phyloP scores from a whole-genome alignment of 768 basidiomycete genomes.

The Xanthoconium stramineum region DNA sequence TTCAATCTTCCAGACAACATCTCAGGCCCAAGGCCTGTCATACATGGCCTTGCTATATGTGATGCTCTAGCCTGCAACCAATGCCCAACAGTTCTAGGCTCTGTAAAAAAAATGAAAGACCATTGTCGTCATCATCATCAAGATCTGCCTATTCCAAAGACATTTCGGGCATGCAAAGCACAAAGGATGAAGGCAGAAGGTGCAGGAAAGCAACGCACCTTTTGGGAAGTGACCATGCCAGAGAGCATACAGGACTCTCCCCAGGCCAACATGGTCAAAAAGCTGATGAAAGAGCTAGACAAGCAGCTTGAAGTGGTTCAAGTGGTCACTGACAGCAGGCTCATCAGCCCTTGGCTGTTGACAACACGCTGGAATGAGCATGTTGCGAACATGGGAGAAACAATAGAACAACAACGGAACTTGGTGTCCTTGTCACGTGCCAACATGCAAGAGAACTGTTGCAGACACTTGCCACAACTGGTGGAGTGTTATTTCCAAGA shows the following conservation, averaged over 20 bases:
- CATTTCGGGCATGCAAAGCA: neutral
- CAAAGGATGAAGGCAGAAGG: neutral
- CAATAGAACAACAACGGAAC: rapidly evolving
- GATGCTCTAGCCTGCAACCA: neutral
- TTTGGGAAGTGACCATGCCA: neutral
- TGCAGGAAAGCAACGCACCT: neutral
- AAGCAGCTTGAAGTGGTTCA: neutral
- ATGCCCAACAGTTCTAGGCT: neutral
- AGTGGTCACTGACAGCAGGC: neutral
- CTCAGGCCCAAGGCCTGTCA: neutral
- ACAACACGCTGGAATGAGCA: neutral
- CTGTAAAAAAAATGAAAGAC: neutral
- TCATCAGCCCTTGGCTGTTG: neutral
- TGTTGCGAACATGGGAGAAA: rapidly evolving
- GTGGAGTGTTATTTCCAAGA: neutral
- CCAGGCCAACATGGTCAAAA: neutral
- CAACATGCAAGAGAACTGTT: neutral
- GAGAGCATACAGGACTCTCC: neutral
- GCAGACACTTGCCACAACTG: rapidly evolving
- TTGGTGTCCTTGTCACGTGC: neutral
- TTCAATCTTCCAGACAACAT: neutral
- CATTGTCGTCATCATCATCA: neutral
- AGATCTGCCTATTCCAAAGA: rapidly evolving
- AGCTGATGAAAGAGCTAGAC: neutral
- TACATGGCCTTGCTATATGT: neutral